Evolutionary conservation across 148 eudicot species (phyloP).

Genomic region (Chenopodium formosanum): DNA sequence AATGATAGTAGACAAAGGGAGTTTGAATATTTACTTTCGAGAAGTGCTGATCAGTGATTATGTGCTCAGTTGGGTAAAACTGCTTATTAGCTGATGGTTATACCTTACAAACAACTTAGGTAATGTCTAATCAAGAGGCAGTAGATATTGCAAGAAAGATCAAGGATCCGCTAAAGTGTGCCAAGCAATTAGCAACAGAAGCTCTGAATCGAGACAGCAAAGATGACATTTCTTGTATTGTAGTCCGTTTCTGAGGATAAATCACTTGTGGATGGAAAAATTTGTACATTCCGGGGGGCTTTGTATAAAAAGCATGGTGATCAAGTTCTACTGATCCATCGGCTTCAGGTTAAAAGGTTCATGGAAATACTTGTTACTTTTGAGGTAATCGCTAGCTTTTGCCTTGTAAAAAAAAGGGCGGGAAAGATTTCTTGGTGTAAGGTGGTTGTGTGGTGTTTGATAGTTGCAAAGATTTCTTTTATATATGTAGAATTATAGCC

Average conservation of each 20-base stretch:
- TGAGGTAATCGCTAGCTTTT: slow-evolving; percentile 12
- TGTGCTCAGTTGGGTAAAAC: background rate
- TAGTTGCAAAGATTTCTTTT: slow-evolving; percentile 26
- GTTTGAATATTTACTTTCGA: background rate
- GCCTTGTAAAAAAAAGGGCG: slow-evolving; percentile 23
- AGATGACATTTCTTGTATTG: slow-evolving; percentile 76
- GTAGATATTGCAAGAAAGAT: slow-evolving; percentile 60
- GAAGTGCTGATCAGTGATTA: slow-evolving; percentile 4
- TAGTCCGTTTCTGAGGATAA: slow-evolving; percentile 47
- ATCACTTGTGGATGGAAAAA: slow-evolving; percentile 8
- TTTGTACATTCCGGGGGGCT: slow-evolving; percentile 42
- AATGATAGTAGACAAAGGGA: background rate
- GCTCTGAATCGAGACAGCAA: slow-evolving; percentile 66
- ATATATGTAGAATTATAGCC: slow-evolving; percentile 37
- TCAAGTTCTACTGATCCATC: slow-evolving; percentile 15
- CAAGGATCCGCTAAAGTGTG: slow-evolving; percentile 59
- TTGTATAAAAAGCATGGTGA: slow-evolving; percentile 11
- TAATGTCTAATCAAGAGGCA: slow-evolving; percentile 77
- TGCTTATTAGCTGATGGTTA: slow-evolving; percentile 14
- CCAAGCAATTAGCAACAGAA: slow-evolving; percentile 55
- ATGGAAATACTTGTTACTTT: slow-evolving; percentile 15
- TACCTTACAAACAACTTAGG: slow-evolving; percentile 35
- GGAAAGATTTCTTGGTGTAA: slow-evolving; percentile 21
- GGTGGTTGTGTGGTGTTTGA: slow-evolving; percentile 29
- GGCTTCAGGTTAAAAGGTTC: slow-evolving; percentile 18